Percentiles rank a stretch among this genome's conserved stretches.
phyloP scores from a whole-genome alignment of 257 asterid species.

The Lycium ferocissimum region DNA sequence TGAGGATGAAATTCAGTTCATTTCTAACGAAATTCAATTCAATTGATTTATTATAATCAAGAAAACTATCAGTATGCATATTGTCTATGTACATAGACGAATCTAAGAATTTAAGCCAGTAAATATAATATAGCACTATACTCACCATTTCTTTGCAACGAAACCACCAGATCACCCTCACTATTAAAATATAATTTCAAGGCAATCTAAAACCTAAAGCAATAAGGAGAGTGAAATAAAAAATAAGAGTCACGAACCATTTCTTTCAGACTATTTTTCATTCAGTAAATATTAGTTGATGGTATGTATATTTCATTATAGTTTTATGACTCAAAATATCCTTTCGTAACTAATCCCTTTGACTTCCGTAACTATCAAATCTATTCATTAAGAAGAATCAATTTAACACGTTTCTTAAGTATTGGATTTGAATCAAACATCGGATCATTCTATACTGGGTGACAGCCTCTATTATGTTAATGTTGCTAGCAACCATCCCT shows the following conservation, averaged over 20 bases:
- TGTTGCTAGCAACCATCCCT: neutral
- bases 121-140: neutral
- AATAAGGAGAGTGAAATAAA: neutral
- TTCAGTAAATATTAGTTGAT: too few species aligned
- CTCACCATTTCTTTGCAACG: neutral
- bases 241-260: neutral
- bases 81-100: neutral
- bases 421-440: neutral
- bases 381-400: neutral
- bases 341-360: neutral
- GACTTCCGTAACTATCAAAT: neutral
- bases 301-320: too few species aligned
- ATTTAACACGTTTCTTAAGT: too few species aligned
- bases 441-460: neutral
- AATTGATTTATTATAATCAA: neutral
- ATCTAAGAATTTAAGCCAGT: too few species aligned
- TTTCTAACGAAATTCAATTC: neutral
- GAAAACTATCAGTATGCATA: neutral
- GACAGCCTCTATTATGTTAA: too few species aligned
- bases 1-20: neutral
- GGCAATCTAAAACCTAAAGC: neutral
- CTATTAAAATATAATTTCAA: neutral
- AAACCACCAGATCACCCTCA: neutral
- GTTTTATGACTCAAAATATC: neutral
- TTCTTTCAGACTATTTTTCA: neutral